phyloP scores from a whole-genome alignment of 768 basidiomycete species.

The Phlebiopsis flavidoalba region DNA sequence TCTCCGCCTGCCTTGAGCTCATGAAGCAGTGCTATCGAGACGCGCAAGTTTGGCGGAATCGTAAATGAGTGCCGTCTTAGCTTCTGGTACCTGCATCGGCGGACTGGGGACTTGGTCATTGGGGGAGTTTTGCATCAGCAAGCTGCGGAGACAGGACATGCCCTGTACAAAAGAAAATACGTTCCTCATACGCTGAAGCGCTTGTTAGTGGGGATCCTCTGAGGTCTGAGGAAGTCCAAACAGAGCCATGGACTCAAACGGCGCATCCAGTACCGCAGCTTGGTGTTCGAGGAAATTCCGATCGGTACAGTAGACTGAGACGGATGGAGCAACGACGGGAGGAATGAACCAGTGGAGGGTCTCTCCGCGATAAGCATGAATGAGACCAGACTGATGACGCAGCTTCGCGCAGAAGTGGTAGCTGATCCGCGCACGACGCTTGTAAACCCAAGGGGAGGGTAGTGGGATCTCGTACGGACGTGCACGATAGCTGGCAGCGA shows the following conservation, averaged over 20 bases:
- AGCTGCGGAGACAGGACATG: conserved; percentile 58
- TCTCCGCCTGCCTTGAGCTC: conserved; percentile 91
- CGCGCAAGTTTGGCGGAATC: conserved; percentile 96
- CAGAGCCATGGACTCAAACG: conserved; percentile 69
- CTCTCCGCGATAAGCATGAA: conserved; percentile 79
- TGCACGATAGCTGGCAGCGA: conserved; percentile 35
- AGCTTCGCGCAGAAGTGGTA: conserved; percentile 60
- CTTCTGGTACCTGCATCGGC: conserved; percentile 89
- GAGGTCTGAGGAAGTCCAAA: conserved; percentile 76
- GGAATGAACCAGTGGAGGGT: conserved; percentile 83
- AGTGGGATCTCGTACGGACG: conserved; percentile 33
- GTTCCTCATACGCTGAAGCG: conserved; percentile 38
- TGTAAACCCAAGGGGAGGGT: conserved; percentile 12
- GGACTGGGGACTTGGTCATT: conserved; percentile 72
- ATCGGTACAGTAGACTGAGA: conserved; percentile 66
- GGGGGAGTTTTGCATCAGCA: conserved; percentile 64
- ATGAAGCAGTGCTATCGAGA: conserved; percentile 81
- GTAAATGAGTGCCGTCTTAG: conserved; percentile 86
- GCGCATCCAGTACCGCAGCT: conserved; percentile 53
- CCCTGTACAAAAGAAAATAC: conserved; percentile 62
- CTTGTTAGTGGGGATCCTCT: conserved; percentile 54
- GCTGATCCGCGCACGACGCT: conserved; percentile 27
- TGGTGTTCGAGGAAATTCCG: conserved; percentile 77
- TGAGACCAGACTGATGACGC: conserved; percentile 54
- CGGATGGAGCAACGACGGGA: conserved; percentile 80